Evolutionary conservation across 805 yeast species (phyloP).

Genomic region (Candida chilensis): DNA sequence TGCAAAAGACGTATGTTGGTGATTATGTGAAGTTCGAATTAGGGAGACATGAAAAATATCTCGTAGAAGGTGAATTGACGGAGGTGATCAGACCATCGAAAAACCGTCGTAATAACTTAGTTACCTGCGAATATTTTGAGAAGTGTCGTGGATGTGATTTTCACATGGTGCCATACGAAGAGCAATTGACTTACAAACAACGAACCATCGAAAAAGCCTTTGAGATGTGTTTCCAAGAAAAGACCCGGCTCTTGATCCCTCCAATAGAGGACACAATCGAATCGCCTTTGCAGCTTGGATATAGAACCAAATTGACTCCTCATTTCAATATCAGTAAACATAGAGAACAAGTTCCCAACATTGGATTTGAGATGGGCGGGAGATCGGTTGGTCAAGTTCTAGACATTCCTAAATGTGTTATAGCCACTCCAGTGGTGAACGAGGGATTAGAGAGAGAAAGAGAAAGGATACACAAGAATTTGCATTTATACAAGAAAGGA

Average conservation of each 20-base stretch:
- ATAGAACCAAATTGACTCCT: constrained; percentile 32
- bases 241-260: no score
- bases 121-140: constrained; percentile 23
- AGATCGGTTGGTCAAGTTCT: constrained; percentile 11
- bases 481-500: constrained; percentile 3
- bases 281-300: constrained; percentile 26
- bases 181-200: constrained; percentile 24
- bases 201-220: constrained; percentile 21
- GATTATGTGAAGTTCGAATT: constrained; percentile 20
- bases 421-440: constrained; percentile 23
- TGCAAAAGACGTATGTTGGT: constrained; percentile 30
- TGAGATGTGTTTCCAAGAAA: constrained; percentile 18
- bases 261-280: constrained; percentile 17
- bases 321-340: constrained; percentile 15
- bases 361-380: constrained; percentile 21
- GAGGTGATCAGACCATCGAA: constrained; percentile 6
- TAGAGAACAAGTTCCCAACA: constrained; percentile 5
- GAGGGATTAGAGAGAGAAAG: constrained; percentile 7
- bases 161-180: constrained; percentile 27
- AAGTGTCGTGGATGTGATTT: constrained; percentile 31
- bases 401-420: constrained; percentile 25
- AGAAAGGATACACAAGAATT: constrained; percentile 2
- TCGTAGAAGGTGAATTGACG: constrained; percentile 19
- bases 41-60: constrained; percentile 16
- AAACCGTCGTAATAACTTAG: constrained; percentile 13